phyloP scores from a whole-genome alignment of 2,329 filamentous ascomycete species.

The Penicillium sp. region DNA sequence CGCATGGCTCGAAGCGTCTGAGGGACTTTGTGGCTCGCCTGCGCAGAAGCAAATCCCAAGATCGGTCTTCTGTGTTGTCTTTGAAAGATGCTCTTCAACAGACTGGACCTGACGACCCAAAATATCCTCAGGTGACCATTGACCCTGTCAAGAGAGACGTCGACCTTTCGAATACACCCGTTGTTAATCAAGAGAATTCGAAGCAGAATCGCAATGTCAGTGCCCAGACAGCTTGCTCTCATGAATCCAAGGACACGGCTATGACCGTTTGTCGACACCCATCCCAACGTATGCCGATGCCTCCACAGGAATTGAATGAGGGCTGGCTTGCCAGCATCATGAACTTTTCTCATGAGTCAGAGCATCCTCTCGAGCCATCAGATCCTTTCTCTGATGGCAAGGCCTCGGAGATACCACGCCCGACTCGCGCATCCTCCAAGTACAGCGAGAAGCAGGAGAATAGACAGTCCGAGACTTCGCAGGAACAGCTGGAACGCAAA shows the following conservation, averaged over 20 bases:
- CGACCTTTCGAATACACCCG: background rate
- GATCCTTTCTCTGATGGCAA: constrained; percentile 24
- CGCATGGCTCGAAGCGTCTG: constrained; percentile 10
- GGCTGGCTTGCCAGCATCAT: constrained; percentile 8
- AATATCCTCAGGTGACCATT: background rate
- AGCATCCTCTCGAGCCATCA: constrained; percentile 7
- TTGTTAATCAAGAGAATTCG: background rate
- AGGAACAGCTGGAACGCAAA: background rate
- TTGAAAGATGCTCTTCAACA: constrained; percentile 1
- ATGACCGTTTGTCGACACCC: constrained; percentile 35
- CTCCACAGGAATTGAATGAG: constrained; percentile 16
- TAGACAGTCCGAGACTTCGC: background rate
- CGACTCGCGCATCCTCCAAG: background rate
- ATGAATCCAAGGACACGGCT: constrained; percentile 32
- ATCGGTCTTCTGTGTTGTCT: constrained; percentile 3
- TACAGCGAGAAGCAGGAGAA: constrained; percentile 5
- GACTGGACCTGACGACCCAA: background rate
- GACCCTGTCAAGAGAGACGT: constrained; percentile 8
- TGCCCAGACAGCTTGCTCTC: constrained; percentile 31
- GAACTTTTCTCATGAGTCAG: background rate
- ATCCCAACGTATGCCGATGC: constrained; percentile 27
- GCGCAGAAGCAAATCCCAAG: constrained; percentile 8
- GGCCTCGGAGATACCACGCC: constrained; percentile 1
- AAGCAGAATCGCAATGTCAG: constrained; percentile 31
- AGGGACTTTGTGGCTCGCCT: constrained; percentile 13